Conservation (phyloP, 306 rosid genomes). For the Delonix regia region DNA sequence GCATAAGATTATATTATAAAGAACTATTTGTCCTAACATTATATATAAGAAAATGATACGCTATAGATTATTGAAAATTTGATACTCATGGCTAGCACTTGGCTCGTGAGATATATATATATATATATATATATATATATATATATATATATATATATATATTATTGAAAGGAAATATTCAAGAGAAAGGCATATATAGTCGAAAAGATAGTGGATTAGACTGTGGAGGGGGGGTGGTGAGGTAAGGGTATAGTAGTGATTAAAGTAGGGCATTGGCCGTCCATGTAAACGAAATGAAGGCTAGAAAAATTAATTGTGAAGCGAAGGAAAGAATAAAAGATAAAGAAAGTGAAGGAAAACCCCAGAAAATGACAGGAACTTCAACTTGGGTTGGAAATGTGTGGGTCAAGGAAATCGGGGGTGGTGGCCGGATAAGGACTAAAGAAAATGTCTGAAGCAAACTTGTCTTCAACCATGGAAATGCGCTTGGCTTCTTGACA, state of each 20-base stretch:
- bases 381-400: conserved; percentile 19
- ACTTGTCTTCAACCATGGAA: conserved; percentile 56
- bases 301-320: conserved; percentile 11
- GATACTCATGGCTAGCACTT: neutral
- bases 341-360: conserved; percentile 18
- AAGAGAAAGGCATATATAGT: neutral
- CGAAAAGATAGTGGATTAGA: conserved; percentile 36
- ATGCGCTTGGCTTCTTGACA: conserved; percentile 44
- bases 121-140: too few relatives aligned
- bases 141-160: too few relatives aligned
- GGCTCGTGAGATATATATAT: neutral
- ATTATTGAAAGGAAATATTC: neutral
- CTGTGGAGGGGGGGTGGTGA: conserved; percentile 27
- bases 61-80: neutral
- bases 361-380: conserved; percentile 33
- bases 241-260: neutral
- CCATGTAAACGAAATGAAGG: neutral
- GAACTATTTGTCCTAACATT: too few relatives aligned
- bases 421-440: conserved; percentile 48
- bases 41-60: neutral
- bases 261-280: neutral
- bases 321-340: conserved; percentile 11
- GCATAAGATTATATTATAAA: too few relatives aligned
- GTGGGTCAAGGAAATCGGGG: conserved; percentile 49
- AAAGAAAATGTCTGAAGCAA: conserved; percentile 40